Evolutionary conservation across 2,329 filamentous ascomycete genomes (phyloP), one percentile per base, ranked within the genome.

Genomic region (Arthrocladium fulminans): DNA sequence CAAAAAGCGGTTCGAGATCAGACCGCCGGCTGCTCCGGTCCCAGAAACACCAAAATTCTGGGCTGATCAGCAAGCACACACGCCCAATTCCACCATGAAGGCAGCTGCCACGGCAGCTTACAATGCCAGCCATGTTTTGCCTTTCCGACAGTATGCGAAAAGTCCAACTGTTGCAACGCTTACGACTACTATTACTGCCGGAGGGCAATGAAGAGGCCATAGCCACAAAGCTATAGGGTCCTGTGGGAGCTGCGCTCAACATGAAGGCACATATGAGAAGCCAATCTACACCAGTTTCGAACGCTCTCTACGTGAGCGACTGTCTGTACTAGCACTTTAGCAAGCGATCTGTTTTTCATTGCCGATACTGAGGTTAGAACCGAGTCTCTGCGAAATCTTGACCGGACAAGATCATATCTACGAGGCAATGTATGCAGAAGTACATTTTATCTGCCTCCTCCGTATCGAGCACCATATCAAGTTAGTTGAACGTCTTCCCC

Each of bases 1-100:
- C 32, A 45, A 45, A 22, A 35, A 38, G 32, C 35, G 32, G n/a
- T 45, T 45, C n/a, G 43, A 45, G 29, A 45, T 47, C 15, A 38
- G 23, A 22, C 13, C 32, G 7, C 23, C 23, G 15, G n/a, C 8
- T 27, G 19, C 22, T 8, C 3, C 22, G 10, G 9, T 39, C 19
- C 44, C 32, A 19, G 17, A 38, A 13, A 39, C 20, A 10, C 32
- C 34, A 27, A 29, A 30, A 15, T 30, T 17, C 41, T 30, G 41
- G 24, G 13, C 24, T 32, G 32, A 35, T 35, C 32, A 35, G 32
- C 32, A 35, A 15, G 32, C 13, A 5, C 7, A 35, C 6, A 5
- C 13, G 6, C 6, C 32, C 6, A 15, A 15, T 35, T 15, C 32
- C 10, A 15, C 32, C 5, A 8, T 15, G 32, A 44, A 17, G 7